Evolutionary conservation across 148 eudicot genomes (phyloP).

Genomic region (Arbutus unedo): DNA sequence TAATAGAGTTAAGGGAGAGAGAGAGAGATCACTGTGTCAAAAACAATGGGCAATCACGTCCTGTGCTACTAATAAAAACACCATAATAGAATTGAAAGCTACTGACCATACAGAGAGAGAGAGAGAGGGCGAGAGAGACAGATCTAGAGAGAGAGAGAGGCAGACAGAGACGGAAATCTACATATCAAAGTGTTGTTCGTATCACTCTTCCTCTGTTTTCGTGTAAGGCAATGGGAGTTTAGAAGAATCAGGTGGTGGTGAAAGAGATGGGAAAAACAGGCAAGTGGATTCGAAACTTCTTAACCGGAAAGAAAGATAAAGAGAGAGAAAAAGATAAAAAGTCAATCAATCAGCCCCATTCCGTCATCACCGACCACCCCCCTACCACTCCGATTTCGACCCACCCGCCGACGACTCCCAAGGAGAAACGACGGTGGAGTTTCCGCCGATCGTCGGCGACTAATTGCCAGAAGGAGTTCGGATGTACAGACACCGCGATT

Average conservation of each 20-base stretch:
- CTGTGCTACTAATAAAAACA: neutral
- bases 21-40: neutral
- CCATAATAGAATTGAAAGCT: neutral
- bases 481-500: neutral
- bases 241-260: neutral
- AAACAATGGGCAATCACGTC: slow-evolving; percentile 3
- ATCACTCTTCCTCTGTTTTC: neutral
- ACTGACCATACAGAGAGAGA: neutral
- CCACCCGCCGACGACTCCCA: slow-evolving; percentile 55
- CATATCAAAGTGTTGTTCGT: slow-evolving; percentile 9
- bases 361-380: slow-evolving; percentile 17
- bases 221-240: neutral
- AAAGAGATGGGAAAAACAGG: slow-evolving; percentile 75
- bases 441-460: slow-evolving; percentile 72
- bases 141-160: slow-evolving; percentile 5
- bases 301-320: slow-evolving; percentile 56
- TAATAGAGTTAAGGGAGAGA: too few species aligned
- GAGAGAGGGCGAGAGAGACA: slow-evolving; percentile 6
- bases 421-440: slow-evolving; percentile 88
- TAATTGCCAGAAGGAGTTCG: slow-evolving; percentile 26
- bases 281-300: slow-evolving; percentile 68
- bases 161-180: slow-evolving; percentile 12
- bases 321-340: slow-evolving; percentile 30
- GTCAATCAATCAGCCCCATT: slow-evolving; percentile 9
- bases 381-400: slow-evolving; percentile 34